Base-by-base conservation (phyloP, 805 yeast genomes). In the Wickerhamiella azymoides region DNA sequence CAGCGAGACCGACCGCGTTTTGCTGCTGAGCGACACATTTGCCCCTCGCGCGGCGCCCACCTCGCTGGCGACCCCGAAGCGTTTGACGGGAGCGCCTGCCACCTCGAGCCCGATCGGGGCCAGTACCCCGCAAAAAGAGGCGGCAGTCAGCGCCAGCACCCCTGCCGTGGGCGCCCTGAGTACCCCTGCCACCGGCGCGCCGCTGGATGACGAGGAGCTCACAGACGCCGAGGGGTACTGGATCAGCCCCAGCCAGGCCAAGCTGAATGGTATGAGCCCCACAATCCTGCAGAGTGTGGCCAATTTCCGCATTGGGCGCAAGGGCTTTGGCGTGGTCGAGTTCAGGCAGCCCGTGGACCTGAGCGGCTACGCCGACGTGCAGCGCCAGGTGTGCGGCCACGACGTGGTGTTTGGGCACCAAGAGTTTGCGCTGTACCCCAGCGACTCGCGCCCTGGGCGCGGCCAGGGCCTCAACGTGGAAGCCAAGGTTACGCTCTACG, bases 381-480 rank as follows among this genome's bases (percentile, higher is more conserved):
- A 77, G 47, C 72, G 79, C 13, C 73, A 77, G 39, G 73, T 83
- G 27, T 72, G 84, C 39, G 86, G 85, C 18, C 74, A 72, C 18
- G 54, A 83, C 14, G 72, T 89, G 36, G 65, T 70, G 2, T 76
- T 92, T 54, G 72, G 71, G 27, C 67, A 72, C 27, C 76, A 74
- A 54, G 65, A 75, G 11, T 78, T 83, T 60, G 66, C 73, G 1
- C 72, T 85, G 1, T 89, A 86, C 62, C 94, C 94, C 0, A 24
- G 25, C 14, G 63, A 67, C 8, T 61, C 61, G 17, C 74, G 71
- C 52, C 93, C 94, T 10, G 70, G 71, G 0, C 63, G 67, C 38
- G 95, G 95, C 5, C 83, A 83, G 54, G 97, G 95, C 0, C 69
- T 92, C 49, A 89, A 89, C 57, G 70, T 83, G 27, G 79, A 81